Conservation (phyloP, 2,329 filamentous ascomycete species). For the Nothophoma quercina region DNA sequence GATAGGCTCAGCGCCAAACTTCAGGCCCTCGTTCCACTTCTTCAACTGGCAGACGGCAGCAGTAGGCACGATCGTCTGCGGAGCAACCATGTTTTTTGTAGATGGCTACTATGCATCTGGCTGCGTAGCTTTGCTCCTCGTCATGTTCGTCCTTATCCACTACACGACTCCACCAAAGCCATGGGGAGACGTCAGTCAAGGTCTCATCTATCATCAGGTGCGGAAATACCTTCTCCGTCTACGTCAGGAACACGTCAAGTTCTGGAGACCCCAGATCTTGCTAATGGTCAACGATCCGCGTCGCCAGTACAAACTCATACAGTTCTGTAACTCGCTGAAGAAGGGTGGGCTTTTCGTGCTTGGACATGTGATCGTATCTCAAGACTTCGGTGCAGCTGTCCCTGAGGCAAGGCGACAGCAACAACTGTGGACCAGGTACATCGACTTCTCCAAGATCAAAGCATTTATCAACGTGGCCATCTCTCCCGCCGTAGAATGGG, state of each 20-base stretch:
- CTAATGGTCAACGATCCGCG: constrained; percentile 83
- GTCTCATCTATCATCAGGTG: constrained; percentile 87
- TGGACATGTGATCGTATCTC: constrained; percentile 85
- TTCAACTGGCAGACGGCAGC: constrained; percentile 87
- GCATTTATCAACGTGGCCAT: constrained; percentile 89
- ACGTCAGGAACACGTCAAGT: constrained; percentile 88
- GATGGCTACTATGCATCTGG: constrained; percentile 80
- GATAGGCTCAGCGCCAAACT: constrained; percentile 87
- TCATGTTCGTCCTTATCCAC: constrained; percentile 85
- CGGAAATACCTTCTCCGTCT: constrained; percentile 86
- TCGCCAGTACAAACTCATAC: constrained; percentile 82
- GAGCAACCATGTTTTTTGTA: constrained; percentile 87
- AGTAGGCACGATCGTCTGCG: constrained; percentile 76
- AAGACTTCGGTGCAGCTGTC: constrained; percentile 80
- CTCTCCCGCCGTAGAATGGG: constrained; percentile 84
- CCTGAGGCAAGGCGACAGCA: constrained; percentile 84
- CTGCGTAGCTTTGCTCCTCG: constrained; percentile 74
- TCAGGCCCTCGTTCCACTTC: constrained; percentile 85
- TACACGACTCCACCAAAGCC: constrained; percentile 85
- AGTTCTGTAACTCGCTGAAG: constrained; percentile 91
- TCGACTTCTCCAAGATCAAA: constrained; percentile 86
- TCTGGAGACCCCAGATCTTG: constrained; percentile 89
- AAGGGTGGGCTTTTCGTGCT: constrained; percentile 86
- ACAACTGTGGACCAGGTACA: constrained; percentile 83
- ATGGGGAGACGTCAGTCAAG: constrained; percentile 91